Evolutionary conservation across 257 asterid species (phyloP), one percentile per base, ranked within the genome.

Genomic region (Nicotiana tomentosiformis): DNA sequence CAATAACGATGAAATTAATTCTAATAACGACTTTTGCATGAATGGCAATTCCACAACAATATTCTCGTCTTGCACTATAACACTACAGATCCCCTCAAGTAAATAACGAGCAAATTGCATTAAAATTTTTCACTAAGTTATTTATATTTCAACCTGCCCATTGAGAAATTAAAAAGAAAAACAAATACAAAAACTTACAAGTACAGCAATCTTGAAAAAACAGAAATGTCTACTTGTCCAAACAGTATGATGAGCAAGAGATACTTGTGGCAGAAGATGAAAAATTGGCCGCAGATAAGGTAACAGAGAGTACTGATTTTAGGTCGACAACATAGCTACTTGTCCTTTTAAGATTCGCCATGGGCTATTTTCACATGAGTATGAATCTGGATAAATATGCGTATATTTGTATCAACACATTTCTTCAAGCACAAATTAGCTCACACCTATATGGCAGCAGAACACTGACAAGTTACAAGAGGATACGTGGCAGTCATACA

Each of bases 401-500:
- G 43, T 74, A 74, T 49, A 49, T 74, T 49, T 72, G 37, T 72
- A 56, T 7, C 61, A 72, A 72, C 23, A 46, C 39, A 46, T 72
- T 23, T 49, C 80, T 74, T 74, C 43, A 49, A 74, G 62, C 26
- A 74, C 80, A 74, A 49, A 49, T 39, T 69, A 68, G 55, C 56
- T 68, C 78, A 70, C 78, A 1, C 33, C 60, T 20, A 46, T 39
- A 10, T 20, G 11, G 37, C 35, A 65, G 58, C 8, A 20, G 18
- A 17, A 35, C 55, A 39, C 37, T 70, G 58, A 70, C 35, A 43
- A 64, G 18, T 29, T 23, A 65, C 70, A 65, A 7, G 18, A 65
- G 39, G 39, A 65, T n/a, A 86, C 87, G 89, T 83, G 90, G 17
- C 86, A 68, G 23, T 77, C 74, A 62, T 60, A 15, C 64, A 35